Conservation (phyloP, 148 eudicot genomes). For the Selenicereus undatus region DNA sequence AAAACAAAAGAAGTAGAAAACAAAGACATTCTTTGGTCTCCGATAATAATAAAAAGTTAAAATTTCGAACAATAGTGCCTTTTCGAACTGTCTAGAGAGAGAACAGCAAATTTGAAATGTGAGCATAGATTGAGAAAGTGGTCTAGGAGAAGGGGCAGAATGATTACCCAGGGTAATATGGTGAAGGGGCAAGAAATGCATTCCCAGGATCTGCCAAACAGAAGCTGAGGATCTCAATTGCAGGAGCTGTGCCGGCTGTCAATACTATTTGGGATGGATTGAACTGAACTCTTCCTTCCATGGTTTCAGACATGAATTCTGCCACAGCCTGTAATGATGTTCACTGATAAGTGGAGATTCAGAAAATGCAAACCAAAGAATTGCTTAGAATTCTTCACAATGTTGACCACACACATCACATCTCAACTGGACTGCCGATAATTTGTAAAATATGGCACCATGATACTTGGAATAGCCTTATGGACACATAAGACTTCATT, state of each 20-base stretch:
- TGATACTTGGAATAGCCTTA: not conserved
- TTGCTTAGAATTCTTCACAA: not conserved
- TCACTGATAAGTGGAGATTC: not conserved
- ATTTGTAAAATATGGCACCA: not conserved
- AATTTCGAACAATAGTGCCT: not conserved
- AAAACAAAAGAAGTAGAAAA: no score
- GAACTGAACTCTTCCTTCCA: slow-evolving; percentile 51
- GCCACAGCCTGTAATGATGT: slow-evolving; percentile 56
- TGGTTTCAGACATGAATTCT: slow-evolving; percentile 65
- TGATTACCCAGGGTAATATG: slow-evolving; percentile 78
- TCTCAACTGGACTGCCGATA: not conserved
- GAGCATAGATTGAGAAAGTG: not conserved
- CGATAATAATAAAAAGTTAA: no score
- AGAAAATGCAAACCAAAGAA: not conserved
- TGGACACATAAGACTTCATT: not conserved
- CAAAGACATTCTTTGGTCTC: no score
- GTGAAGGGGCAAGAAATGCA: slow-evolving; percentile 94
- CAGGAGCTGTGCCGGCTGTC: slow-evolving; percentile 65
- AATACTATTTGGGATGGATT: slow-evolving; percentile 61
- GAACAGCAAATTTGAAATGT: not conserved
- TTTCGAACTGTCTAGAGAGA: not conserved
- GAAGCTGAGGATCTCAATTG: slow-evolving; percentile 79
- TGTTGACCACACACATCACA: not conserved
- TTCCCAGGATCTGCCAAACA: slow-evolving; percentile 87
- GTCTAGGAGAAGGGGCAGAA: not conserved